Conservation (phyloP, 768 basidiomycete species). For the Mycena vulgaris region DNA sequence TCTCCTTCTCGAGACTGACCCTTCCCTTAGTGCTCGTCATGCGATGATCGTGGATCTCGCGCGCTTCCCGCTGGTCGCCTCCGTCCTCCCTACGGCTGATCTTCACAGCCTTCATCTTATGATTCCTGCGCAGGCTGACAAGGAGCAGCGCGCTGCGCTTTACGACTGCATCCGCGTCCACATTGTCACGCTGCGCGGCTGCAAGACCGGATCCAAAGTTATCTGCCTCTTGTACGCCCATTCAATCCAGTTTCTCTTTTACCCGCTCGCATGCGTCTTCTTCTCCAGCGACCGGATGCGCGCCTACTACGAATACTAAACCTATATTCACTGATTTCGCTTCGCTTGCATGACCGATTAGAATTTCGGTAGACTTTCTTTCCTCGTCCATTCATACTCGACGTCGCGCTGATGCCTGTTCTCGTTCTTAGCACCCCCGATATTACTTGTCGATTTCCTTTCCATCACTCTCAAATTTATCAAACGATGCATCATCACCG, state of each 20-base stretch:
- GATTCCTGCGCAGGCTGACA: slow-evolving; percentile 72
- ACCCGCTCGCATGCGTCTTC: slow-evolving; percentile 44
- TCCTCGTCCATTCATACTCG: too few relatives aligned
- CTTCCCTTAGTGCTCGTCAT: slow-evolving; percentile 65
- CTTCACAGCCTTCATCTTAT: slow-evolving; percentile 20
- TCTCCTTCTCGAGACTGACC: slow-evolving; percentile 14
- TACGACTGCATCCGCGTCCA: slow-evolving; percentile 92
- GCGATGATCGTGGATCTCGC: slow-evolving; percentile 92
- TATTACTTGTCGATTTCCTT: slow-evolving; percentile 17
- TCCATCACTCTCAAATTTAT: slow-evolving; percentile 13
- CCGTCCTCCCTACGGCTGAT: too few relatives aligned
- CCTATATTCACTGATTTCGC: slow-evolving; percentile 36
- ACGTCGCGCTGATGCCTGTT: too few relatives aligned
- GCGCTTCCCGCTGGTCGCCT: too few relatives aligned
- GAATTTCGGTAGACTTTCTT: too few relatives aligned
- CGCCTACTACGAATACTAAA: slow-evolving; percentile 75
- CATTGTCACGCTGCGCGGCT: slow-evolving; percentile 91
- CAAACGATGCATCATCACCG: slow-evolving; percentile 11
- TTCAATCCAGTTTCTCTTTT: neutral
- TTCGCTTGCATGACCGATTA: slow-evolving; percentile 37
- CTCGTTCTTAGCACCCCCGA: slow-evolving; percentile 3
- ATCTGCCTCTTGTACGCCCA: slow-evolving; percentile 83
- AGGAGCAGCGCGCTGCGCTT: slow-evolving; percentile 85
- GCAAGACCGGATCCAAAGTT: slow-evolving; percentile 92
- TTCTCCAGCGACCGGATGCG: slow-evolving; percentile 72